phyloP scores from a whole-genome alignment of 148 eudicot species.

The Fagopyrum tataricum region DNA sequence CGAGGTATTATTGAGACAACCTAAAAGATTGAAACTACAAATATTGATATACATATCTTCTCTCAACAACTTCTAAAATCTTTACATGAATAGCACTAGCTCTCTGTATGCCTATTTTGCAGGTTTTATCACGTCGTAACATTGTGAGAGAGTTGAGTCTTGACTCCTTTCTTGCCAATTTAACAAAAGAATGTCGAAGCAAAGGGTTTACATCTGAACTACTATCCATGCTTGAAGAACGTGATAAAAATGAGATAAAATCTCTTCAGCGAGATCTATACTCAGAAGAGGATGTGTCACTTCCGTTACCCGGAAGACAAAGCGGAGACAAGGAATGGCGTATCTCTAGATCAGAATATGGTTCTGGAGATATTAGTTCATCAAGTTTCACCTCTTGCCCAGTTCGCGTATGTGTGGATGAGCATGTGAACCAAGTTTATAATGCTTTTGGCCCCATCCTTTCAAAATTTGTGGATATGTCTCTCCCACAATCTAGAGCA shows the following conservation, averaged over 20 bases:
- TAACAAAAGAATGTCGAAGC: conserved; percentile 60
- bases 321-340: conserved; percentile 97
- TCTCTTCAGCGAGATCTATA: conserved; percentile 46
- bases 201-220: conserved; percentile 33
- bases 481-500: conserved; percentile 33
- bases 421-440: conserved; percentile 77
- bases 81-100: not conserved
- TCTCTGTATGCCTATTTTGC: conserved; percentile 16
- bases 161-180: conserved; percentile 39
- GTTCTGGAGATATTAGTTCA: conserved; percentile 42
- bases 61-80: not conserved
- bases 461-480: conserved; percentile 38
- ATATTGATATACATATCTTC: not conserved
- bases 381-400: conserved; percentile 65
- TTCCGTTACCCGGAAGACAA: conserved; percentile 83
- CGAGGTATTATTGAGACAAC: conserved; percentile 42
- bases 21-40: not conserved
- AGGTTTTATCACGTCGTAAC: conserved; percentile 77
- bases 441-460: conserved; percentile 48
- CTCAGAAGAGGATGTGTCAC: conserved; percentile 45
- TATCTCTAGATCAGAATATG: conserved; percentile 78
- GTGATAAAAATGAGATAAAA: conserved; percentile 54
- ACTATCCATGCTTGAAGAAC: conserved; percentile 49
- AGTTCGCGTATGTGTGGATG: conserved; percentile 76
- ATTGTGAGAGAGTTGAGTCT: conserved; percentile 55